These are phyloP conservation scores for Fraxinus americana DNA, from an alignment of 257 asterid genomes.

Conservation along the genomic window DNA sequence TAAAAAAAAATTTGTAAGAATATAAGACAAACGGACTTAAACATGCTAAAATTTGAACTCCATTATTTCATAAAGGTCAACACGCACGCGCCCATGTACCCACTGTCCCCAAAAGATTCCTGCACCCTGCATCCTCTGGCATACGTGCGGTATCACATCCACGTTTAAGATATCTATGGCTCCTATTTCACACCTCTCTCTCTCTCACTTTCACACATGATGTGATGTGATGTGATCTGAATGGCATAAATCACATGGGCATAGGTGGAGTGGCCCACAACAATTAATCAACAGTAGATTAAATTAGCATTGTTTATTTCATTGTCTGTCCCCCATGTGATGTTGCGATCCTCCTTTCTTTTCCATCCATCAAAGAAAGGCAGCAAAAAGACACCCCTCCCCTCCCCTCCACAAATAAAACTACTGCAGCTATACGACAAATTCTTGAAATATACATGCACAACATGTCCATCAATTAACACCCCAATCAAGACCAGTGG, in stretches of 20 bases:
- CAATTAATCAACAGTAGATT: conserved; percentile 24
- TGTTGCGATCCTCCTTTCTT: conserved; percentile 16
- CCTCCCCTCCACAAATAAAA: background rate
- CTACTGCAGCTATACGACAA: conserved; percentile 45
- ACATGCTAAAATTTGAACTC: too few species aligned
- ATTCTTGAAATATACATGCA: conserved; percentile 24
- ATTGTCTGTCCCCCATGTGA: conserved; percentile 61
- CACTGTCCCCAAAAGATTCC: background rate
- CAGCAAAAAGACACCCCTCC: background rate
- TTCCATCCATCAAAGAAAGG: conserved; percentile 14
- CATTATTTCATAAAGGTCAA: too few species aligned
- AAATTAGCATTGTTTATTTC: conserved; percentile 31
- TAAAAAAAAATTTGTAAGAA: too few species aligned
- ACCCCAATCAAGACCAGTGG: conserved; percentile 39
- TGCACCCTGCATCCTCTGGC: background rate
- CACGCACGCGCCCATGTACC: too few species aligned
- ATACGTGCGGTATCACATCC: background rate
- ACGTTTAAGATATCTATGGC: background rate
- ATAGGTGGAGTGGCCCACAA: conserved; percentile 37
- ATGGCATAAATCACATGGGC: conserved; percentile 41
- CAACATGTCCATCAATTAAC: conserved; percentile 28
- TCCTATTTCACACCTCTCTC: background rate
- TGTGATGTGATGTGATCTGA: background rate
- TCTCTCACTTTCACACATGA: background rate
- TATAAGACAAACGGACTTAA: too few species aligned